Evolutionary conservation across 345 rosid species (phyloP), one percentile per base, ranked within the genome.

Genomic region (Citrus cavaleriei): DNA sequence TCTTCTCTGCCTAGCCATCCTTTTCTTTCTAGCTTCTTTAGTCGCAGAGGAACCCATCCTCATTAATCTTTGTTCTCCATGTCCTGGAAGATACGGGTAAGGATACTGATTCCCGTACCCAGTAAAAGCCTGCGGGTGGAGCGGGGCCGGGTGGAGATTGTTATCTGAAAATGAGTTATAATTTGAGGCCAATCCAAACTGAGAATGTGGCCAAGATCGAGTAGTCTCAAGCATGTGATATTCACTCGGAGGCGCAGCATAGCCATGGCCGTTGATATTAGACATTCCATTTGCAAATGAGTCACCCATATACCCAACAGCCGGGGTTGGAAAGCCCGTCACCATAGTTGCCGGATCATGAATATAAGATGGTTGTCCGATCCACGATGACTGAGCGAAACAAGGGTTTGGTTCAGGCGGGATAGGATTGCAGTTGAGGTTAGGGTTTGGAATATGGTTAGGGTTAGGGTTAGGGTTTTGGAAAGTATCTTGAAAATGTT

Each of bases 1-100:
- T 81, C 98, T 87, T 68, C 95, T 88, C 82, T 96, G 98, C 83
- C 99, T 88, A 0, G 98, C 99, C 99, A 97, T 97, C 62, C 99
- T 88, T 88, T 96, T 96, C 92, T 93, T 97, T 84, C 98, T 86
- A 2, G 99, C 99, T 60, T 97, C 98, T 80, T 94, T 94, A 0
- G 98, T 93, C 1, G 97, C 97, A 0, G 96, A 94, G 0, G 98
- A 89, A 51, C 98, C 94, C 49, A 88, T 68, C 71, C 92, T 82
- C 60, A 73, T 77, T 70, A 89, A 49, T 77, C 88, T 82, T 27
- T 87, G 89, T 30, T 86, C 90, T 64, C 85, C 86, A 60, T 89
- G 88, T 3, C 87, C 88, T 2, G 77, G 84, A 68, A 82, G 42
- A 73, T 82, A 90, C 54, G 83, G 93, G 54, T 86, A 89, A 8